Evolutionary conservation across 345 rosid genomes (phyloP).

Genomic region (Populus euphratica): DNA sequence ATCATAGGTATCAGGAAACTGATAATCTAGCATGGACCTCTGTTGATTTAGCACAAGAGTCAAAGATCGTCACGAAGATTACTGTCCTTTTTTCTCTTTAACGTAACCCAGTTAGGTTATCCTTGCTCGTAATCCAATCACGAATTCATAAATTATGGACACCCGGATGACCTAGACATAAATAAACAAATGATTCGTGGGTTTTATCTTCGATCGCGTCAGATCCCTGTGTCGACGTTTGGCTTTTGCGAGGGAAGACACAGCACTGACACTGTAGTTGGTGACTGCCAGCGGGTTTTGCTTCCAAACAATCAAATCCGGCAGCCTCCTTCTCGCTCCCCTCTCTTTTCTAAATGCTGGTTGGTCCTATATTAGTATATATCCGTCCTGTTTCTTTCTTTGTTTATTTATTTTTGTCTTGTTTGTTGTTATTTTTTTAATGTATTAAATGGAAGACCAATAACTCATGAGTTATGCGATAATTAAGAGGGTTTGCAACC

Average conservation of each 20-base stretch:
- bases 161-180: background rate
- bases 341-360: background rate
- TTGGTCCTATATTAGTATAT: background rate
- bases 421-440: no score
- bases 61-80: conserved; percentile 32
- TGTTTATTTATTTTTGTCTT: no score
- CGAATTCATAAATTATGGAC: background rate
- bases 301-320: conserved; percentile 6
- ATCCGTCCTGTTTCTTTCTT: no score
- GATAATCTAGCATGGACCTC: background rate
- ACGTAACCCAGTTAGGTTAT: background rate
- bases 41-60: conserved; percentile 17
- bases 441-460: background rate
- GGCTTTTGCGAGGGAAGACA: conserved; percentile 1
- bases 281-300: conserved; percentile 15
- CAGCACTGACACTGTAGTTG: background rate
- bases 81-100: conserved; percentile 6
- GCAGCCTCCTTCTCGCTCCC: background rate
- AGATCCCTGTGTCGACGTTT: background rate
- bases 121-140: conserved; percentile 16
- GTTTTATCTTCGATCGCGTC: background rate
- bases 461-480: no score
- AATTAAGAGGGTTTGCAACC: no score
- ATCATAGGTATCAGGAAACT: conserved; percentile 12
- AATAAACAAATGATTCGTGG: background rate